Evolutionary conservation across 2,329 filamentous ascomycete species (phyloP).

Genomic region (Cordyceps javanica): DNA sequence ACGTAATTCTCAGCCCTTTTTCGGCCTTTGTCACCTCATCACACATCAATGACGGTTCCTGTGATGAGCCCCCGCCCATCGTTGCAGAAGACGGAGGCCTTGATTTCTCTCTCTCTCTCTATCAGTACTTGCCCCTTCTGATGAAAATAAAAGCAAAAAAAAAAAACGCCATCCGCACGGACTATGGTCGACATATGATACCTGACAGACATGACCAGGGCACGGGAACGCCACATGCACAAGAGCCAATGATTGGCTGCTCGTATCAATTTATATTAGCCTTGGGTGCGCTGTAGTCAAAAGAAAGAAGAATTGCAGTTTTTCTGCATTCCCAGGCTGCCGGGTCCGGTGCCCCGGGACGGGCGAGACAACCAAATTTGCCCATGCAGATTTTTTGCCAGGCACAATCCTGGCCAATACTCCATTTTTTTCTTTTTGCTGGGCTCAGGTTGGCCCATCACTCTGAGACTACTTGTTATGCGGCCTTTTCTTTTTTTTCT

Average conservation of each 20-base stretch:
- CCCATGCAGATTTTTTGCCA: constrained; percentile 3
- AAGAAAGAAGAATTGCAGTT: neutral
- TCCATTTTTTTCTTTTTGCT: too few relatives aligned
- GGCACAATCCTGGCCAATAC: too few relatives aligned
- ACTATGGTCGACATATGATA: neutral
- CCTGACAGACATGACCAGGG: neutral
- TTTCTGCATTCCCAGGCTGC: neutral
- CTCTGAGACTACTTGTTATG: too few relatives aligned
- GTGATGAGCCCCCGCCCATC: constrained; percentile 1
- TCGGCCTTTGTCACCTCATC: neutral
- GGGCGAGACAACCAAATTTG: constrained; percentile 3
- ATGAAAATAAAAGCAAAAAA: neutral
- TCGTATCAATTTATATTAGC: neutral
- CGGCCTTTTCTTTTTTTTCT: too few relatives aligned
- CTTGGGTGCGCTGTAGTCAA: neutral
- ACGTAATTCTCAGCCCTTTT: neutral
- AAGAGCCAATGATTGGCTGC: neutral
- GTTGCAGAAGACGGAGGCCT: neutral
- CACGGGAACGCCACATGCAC: neutral
- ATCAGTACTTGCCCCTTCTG: neutral
- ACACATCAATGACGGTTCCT: too few relatives aligned
- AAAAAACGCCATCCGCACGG: constrained; percentile 4
- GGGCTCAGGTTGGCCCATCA: too few relatives aligned
- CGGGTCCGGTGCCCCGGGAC: neutral
- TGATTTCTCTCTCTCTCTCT: neutral